These are phyloP conservation scores for Gynandropsis gynandra DNA, from an alignment of 345 rosid genomes.

Conservation along the genomic window DNA sequence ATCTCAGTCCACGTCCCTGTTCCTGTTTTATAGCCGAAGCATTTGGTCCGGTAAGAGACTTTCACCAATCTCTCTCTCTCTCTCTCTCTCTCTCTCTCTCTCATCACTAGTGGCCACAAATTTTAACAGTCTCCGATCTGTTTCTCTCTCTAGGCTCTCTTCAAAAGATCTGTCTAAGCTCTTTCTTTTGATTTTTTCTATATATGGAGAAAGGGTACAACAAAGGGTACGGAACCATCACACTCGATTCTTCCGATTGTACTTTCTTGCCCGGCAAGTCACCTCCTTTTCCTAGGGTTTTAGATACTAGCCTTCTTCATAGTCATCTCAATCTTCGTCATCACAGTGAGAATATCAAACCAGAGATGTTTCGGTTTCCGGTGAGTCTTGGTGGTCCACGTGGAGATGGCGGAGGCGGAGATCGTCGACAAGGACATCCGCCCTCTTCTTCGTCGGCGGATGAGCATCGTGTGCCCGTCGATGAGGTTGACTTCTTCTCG, in stretches of 20 bases:
- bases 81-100: conserved; percentile 30
- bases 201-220: conserved; percentile 48
- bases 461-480: conserved; percentile 31
- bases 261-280: conserved; percentile 20
- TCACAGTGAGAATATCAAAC: neutral
- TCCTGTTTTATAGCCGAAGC: conserved; percentile 69
- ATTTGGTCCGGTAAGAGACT: conserved; percentile 39
- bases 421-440: conserved; percentile 7
- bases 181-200: conserved; percentile 16
- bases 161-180: conserved; percentile 14
- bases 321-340: conserved; percentile 3
- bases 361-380: conserved; percentile 50
- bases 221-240: conserved; percentile 62
- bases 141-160: conserved; percentile 17
- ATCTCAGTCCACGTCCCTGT: conserved; percentile 26
- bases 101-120: conserved; percentile 39
- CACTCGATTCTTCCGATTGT: conserved; percentile 43
- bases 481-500: conserved; percentile 81
- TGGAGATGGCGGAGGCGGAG: conserved; percentile 12
- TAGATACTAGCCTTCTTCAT: conserved; percentile 2
- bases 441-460: conserved; percentile 24
- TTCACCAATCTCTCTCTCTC: conserved; percentile 20
- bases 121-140: conserved; percentile 15
- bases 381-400: conserved; percentile 31
- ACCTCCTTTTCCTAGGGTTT: conserved; percentile 17